Conservation (phyloP, 73 alveolate genomes). For the Tetrahymena thermophila region DNA sequence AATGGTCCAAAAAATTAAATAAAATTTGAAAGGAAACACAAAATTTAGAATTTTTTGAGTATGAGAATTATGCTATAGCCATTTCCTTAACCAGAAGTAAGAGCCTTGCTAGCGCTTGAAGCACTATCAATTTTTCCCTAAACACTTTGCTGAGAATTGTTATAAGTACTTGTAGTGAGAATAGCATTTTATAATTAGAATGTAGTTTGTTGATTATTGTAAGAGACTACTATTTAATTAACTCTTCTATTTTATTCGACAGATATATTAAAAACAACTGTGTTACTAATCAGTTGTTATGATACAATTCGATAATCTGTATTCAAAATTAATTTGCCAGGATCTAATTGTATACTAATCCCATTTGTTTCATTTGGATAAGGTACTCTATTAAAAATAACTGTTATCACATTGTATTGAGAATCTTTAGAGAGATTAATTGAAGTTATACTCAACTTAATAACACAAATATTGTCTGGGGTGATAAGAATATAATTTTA, state of each 20-base stretch:
- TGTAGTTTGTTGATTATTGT: not conserved
- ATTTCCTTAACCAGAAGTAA: not conserved
- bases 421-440: not conserved
- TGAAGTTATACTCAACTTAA: not conserved
- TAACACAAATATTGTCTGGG: not conserved
- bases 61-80: not conserved
- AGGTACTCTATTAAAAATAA: not conserved
- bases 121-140: not conserved
- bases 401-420: not conserved
- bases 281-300: not conserved
- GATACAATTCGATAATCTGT: not conserved
- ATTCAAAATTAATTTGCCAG: not conserved
- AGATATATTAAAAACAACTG: not conserved
- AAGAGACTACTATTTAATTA: not conserved
- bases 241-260: not conserved
- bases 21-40: not conserved
- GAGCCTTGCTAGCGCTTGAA: not conserved
- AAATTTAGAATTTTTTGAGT: not conserved
- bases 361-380: not conserved
- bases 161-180: not conserved
- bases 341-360: not conserved
- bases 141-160: not conserved
- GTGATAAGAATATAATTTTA: not conserved
- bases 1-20: not conserved
- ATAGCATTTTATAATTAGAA: not conserved